These are phyloP conservation scores for Tilletia walkeri DNA, from an alignment of 1,284 basidiomycete genomes.

Conservation along the genomic window DNA sequence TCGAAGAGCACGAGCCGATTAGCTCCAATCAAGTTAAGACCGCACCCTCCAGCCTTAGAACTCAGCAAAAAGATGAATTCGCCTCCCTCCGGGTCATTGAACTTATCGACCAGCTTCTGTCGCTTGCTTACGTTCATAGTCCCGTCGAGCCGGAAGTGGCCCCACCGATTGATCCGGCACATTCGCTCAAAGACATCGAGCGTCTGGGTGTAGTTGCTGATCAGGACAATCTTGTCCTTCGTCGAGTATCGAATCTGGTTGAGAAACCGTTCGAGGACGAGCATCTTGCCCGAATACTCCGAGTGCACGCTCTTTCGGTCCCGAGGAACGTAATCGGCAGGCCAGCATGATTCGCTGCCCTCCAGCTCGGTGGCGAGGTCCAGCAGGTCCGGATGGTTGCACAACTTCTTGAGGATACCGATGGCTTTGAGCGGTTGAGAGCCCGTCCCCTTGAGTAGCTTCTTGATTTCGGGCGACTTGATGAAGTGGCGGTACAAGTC, in stretches of 20 bases:
- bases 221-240: constrained; percentile 93
- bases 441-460: constrained; percentile 79
- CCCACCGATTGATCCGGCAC: constrained; percentile 68
- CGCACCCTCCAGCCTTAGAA: constrained; percentile 96
- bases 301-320: constrained; percentile 48
- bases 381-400: constrained; percentile 93
- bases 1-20: constrained; percentile 96
- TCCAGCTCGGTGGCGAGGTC: constrained; percentile 81
- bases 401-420: constrained; percentile 92
- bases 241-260: constrained; percentile 46
- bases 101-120: constrained; percentile 94
- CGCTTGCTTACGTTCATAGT: constrained; percentile 90
- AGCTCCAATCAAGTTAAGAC: constrained; percentile 97
- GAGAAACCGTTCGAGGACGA: constrained; percentile 73
- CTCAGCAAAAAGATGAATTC: constrained; percentile 97
- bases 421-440: constrained; percentile 98
- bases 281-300: constrained; percentile 62
- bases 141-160: constrained; percentile 87
- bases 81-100: constrained; percentile 91
- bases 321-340: constrained; percentile 71
- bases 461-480: constrained; percentile 88
- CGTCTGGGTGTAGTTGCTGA: constrained; percentile 98
- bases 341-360: constrained; percentile 79
- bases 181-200: constrained; percentile 69
- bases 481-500: constrained; percentile 89